Evolutionary conservation across 306 rosid genomes (phyloP).

Genomic region (Vicia faba): DNA sequence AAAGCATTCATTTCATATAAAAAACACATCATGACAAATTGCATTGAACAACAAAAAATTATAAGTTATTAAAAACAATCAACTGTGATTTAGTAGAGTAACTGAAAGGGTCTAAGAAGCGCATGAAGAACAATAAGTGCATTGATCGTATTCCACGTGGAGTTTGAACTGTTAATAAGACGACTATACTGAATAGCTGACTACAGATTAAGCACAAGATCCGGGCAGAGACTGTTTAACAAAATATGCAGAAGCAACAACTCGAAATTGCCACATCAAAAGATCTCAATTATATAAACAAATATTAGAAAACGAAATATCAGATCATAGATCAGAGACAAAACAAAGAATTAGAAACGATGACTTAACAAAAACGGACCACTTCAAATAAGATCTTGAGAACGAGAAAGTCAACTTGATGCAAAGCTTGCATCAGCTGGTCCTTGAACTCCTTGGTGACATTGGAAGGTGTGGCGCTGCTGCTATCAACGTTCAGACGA

Average conservation of each 20-base stretch:
- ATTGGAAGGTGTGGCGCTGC: conserved; percentile 39
- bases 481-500: conserved; percentile 54
- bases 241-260: too few relatives aligned
- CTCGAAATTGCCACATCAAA: conserved; percentile 57
- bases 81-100: conserved; percentile 33
- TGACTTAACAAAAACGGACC: conserved; percentile 43
- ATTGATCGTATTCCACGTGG: conserved; percentile 62
- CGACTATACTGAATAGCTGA: conserved; percentile 70
- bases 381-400: conserved; percentile 74
- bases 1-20: not conserved
- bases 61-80: not conserved
- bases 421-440: conserved; percentile 67
- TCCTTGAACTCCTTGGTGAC: conserved; percentile 81
- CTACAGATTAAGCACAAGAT: conserved; percentile 68
- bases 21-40: not conserved
- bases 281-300: conserved; percentile 1
- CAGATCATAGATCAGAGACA: too few relatives aligned
- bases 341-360: not conserved
- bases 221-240: too few relatives aligned
- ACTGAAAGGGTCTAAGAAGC: conserved; percentile 86
- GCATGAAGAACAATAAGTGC: conserved; percentile 70
- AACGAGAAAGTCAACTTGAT: conserved; percentile 59
- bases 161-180: conserved; percentile 46
- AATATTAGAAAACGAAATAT: conserved; percentile 3
- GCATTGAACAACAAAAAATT: not conserved